Evolutionary conservation across 768 basidiomycete genomes (phyloP), one percentile per base, ranked within the genome.

Genomic region (Mycena vulgaris): DNA sequence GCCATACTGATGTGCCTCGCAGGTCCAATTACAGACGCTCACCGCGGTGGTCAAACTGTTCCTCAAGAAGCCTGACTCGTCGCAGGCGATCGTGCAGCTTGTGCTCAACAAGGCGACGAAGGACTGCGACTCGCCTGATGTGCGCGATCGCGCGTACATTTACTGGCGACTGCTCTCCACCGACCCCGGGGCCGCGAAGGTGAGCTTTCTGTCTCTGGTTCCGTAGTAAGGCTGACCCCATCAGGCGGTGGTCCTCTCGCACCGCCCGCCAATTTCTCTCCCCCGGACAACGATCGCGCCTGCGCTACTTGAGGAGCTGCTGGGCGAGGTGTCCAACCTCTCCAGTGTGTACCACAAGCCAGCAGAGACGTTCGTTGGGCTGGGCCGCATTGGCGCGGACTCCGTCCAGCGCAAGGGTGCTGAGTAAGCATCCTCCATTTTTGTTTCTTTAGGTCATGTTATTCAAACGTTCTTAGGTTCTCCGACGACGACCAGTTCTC

Each of bases 261-360:
- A 93, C 67, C 89, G 96, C 57, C 98, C 98, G 1, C 96, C 96
- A 33, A 99, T 99, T 79, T 92, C 94, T 3, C 89, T 99, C 61
- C 95, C 96, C 0, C 91, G 93, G 64, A 97, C 95, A 40, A 96
- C 95, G 0, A 95, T 99, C 2, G 86, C 97, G 0, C 89, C 95
- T 1, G 95, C 90, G 0, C 83, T 99, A 17, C 83, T 99, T 33
- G 97, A 99, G 77, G 98, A 99, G 78, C 89, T 99, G 2, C 81
- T 99, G 0, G 90, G 93, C 27, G 98, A 99, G 79, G 88, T 99
- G 19, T 95, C 95, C 1, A 91, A 87, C 48, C 82, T 99, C 25
- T 95, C 96, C 6, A 97, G 96, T 77, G 96, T 98, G 2, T 99
- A 99, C 78, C 98, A 99, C 83, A 98, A 98, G 80, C 98, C 98